Conservation (phyloP, 164 flowering plant genomes). For the Brasenia schreberi region DNA sequence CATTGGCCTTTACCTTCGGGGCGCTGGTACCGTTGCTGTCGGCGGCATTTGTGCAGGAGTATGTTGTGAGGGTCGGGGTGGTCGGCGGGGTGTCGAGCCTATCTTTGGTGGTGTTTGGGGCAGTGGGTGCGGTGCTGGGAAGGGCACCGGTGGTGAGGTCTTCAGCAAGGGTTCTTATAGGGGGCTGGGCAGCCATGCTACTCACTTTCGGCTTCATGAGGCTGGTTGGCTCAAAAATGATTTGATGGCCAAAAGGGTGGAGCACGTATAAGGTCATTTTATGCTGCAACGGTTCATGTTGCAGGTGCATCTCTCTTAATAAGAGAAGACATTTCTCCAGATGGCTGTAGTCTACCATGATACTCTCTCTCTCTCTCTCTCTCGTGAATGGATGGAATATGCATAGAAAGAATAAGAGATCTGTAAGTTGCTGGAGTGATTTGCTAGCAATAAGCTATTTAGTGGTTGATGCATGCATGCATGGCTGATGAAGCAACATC, state of each 20-base stretch:
- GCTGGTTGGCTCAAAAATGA: conserved; percentile 9
- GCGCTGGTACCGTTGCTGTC: conserved; percentile 9
- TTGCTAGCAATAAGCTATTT: too few species aligned
- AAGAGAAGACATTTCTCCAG: too few species aligned
- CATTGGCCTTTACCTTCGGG: conserved; percentile 15
- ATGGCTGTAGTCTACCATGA: too few species aligned
- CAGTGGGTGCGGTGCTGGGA: conserved; percentile 13
- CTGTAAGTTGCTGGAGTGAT: too few species aligned
- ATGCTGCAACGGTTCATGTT: too few species aligned
- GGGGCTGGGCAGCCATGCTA: conserved; percentile 22
- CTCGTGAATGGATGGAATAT: too few species aligned
- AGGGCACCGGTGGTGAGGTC: conserved; percentile 12
- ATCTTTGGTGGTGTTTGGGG: conserved; percentile 15
- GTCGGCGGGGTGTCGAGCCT: conserved; percentile 7
- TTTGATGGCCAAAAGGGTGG: neutral
- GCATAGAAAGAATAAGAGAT: too few species aligned
- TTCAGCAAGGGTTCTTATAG: conserved; percentile 14
- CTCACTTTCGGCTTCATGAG: conserved; percentile 18
- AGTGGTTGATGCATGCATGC: too few species aligned
- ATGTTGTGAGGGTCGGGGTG: conserved; percentile 14
- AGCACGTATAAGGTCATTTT: too few species aligned
- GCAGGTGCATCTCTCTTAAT: too few species aligned
- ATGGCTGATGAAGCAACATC: too few species aligned
- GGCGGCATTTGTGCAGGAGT: conserved; percentile 8
- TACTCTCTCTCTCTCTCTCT: too few species aligned